phyloP scores from a whole-genome alignment of 306 rosid species.

The Albizia julibrissin region DNA sequence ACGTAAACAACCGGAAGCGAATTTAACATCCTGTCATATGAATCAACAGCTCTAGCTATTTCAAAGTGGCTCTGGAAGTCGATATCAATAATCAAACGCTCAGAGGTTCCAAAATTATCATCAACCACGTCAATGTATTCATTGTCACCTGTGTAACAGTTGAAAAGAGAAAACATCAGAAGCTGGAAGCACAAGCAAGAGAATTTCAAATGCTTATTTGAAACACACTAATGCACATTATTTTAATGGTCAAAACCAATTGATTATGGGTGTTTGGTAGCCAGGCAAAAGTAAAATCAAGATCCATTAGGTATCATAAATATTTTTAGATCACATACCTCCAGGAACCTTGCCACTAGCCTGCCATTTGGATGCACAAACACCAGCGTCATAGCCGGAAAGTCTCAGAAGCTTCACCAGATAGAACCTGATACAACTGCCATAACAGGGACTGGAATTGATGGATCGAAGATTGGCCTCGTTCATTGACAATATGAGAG shows the following conservation, averaged over 20 bases:
- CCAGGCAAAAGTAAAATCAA: slow-evolving; percentile 8
- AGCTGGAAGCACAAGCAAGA: slow-evolving; percentile 1
- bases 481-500: slow-evolving; percentile 63
- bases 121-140: slow-evolving; percentile 84
- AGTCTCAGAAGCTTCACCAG: slow-evolving; percentile 78
- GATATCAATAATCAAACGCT: slow-evolving; percentile 78
- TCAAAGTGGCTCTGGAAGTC: slow-evolving; percentile 98
- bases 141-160: slow-evolving; percentile 71
- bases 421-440: slow-evolving; percentile 81
- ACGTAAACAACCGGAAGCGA: slow-evolving; percentile 82
- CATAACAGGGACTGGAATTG: slow-evolving; percentile 74
- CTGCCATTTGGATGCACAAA: slow-evolving; percentile 89
- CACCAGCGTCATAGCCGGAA: slow-evolving; percentile 88
- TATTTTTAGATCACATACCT: slow-evolving; percentile 51
- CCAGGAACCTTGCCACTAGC: slow-evolving; percentile 93
- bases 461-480: slow-evolving; percentile 53
- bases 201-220: background rate
- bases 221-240: background rate
- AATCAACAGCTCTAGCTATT: slow-evolving; percentile 94
- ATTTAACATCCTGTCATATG: slow-evolving; percentile 75
- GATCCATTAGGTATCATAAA: slow-evolving; percentile 10
- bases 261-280: background rate
- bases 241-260: slow-evolving; percentile 22
- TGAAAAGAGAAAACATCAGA: slow-evolving; percentile 25
- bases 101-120: slow-evolving; percentile 55